Evolutionary conservation across 768 basidiomycete species (phyloP), one percentile per base, ranked within the genome.

Genomic region (Sporobolomyces pararoseus): DNA sequence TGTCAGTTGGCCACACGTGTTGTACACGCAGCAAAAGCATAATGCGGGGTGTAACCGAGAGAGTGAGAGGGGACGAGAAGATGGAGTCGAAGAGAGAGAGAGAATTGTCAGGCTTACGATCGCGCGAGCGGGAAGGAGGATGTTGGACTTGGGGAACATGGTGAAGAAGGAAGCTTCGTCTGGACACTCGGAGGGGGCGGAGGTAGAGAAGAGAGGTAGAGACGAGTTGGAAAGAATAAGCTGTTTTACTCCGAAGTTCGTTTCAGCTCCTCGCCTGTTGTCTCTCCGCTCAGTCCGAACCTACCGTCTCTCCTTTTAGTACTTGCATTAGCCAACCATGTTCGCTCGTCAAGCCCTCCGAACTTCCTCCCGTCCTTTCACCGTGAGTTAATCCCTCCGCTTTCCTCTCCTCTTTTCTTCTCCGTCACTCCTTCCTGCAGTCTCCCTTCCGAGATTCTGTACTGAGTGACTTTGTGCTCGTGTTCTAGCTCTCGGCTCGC

Each of bases 341-440:
- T 63, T 71, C 23, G 65, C 62, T 23, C 65, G 65, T 23, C 51
- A 42, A 29, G 54, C 65, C 34, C 70, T 71, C 62, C 65, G 70
- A 25, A 9, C 21, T 16, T n/a, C 66, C 50, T 9, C 44, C 16
- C 65, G 70, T 64, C 54, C 64, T 19, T 31, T 65, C 58, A 13
- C 68, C 44, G 68, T 65, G 7, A 27, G 68, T 63, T n/a, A n/a
- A n/a, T n/a, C n/a, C 39, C 35, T 17, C 34, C 21, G 4, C 58
- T 27, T 34, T 29, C 47, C 7, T 39, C 39, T 7, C 21, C 14
- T 44, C 46, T 13, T 5, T 4, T 25, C 21, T n/a, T n/a, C 13
- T 19, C 29, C 42, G 21, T 49, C 3, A 7, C 42, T 27, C 53
- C 51, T 25, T 51, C 10, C 13, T 47, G 7, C 46, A 23, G 12